These are phyloP conservation scores for Camellia lanceoleosa DNA, from an alignment of 148 eudicot species.

Conservation along the genomic window DNA sequence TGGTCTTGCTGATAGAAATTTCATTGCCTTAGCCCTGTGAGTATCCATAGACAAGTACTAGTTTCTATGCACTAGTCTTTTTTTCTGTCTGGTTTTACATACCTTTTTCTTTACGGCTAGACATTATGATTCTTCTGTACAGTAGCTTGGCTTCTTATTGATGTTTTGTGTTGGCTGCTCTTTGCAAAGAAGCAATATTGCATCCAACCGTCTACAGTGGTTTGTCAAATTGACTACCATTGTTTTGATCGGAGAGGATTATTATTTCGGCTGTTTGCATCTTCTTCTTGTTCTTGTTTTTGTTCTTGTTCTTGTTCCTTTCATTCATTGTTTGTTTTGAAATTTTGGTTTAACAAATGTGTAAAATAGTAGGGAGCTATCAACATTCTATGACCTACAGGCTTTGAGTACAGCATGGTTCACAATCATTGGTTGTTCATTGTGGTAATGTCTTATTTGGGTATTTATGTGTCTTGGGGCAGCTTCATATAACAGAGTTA, in stretches of 20 bases:
- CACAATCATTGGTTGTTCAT: too few species aligned
- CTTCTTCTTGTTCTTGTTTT: neutral
- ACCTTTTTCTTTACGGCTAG: neutral
- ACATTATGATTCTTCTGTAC: neutral
- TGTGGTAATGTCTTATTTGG: too few species aligned
- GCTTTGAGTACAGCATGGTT: neutral
- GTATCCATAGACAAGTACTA: neutral
- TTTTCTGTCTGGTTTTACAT: neutral
- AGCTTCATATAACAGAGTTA: too few species aligned
- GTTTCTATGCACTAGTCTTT: neutral
- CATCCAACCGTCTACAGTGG: neutral
- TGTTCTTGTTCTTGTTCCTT: neutral
- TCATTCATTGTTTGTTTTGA: neutral
- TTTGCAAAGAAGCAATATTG: neutral
- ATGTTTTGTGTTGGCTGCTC: neutral
- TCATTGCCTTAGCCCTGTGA: too few species aligned
- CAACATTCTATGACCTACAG: neutral
- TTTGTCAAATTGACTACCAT: too few species aligned
- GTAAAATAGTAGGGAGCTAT: neutral
- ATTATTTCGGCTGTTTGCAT: neutral
- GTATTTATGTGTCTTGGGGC: too few species aligned
- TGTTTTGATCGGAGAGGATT: too few species aligned
- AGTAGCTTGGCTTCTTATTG: neutral
- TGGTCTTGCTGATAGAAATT: neutral
- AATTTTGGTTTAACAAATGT: neutral